Conservation (phyloP, 2,329 filamentous ascomycete species). For the Fusarium nisikadoi region DNA sequence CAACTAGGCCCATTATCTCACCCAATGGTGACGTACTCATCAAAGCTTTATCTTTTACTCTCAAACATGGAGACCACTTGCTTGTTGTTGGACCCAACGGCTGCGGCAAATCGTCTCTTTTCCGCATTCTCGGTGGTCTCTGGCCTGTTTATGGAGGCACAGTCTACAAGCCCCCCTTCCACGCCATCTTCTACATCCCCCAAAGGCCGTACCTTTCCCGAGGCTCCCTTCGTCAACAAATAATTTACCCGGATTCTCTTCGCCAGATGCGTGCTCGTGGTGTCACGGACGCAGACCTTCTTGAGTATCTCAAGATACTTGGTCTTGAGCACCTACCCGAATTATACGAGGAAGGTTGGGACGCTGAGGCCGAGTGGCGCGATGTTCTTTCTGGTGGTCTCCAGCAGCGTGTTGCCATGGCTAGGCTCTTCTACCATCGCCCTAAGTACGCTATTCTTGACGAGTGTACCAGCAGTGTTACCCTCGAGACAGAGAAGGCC, state of each 20-base stretch:
- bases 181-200: conserved; percentile 97
- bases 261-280: conserved; percentile 88
- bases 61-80: conserved; percentile 87
- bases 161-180: conserved; percentile 89
- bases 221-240: conserved; percentile 92
- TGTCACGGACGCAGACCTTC: conserved; percentile 83
- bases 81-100: conserved; percentile 97
- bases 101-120: conserved; percentile 95
- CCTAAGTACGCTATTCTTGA: conserved; percentile 96
- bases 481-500: conserved; percentile 89
- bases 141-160: conserved; percentile 98
- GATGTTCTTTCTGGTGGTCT: conserved; percentile 92
- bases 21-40: conserved; percentile 96
- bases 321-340: conserved; percentile 86
- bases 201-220: conserved; percentile 93
- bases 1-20: conserved; percentile 82
- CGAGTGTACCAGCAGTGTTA: conserved; percentile 96
- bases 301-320: conserved; percentile 79
- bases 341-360: conserved; percentile 82
- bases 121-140: conserved; percentile 93
- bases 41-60: conserved; percentile 84
- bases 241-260: conserved; percentile 93
- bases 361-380: conserved; percentile 95
- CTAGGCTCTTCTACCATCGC: conserved; percentile 89
- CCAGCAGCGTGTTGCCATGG: conserved; percentile 97